Evolutionary conservation across 2,329 filamentous ascomycete species (phyloP).

Genomic region (Fusarium sp.): DNA sequence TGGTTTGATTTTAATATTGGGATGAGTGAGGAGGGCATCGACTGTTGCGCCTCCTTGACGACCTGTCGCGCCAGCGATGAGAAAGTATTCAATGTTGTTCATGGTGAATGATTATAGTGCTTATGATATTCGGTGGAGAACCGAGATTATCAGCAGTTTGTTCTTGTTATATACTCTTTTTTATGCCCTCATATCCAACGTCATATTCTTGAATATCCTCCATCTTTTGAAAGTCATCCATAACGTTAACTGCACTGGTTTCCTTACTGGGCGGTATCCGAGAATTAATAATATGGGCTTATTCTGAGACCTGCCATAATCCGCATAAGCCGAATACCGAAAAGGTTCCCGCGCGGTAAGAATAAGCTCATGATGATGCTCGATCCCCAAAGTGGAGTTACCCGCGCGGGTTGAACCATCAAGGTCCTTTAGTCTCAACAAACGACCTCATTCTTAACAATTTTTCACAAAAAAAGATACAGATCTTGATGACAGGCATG

Average conservation of each 20-base stretch:
- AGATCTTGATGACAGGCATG: not conserved
- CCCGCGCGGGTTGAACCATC: conserved; percentile 5
- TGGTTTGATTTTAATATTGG: conserved; percentile 58
- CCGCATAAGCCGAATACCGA: not conserved
- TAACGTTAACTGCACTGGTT: not conserved
- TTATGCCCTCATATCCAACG: not conserved
- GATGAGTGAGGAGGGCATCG: conserved; percentile 43
- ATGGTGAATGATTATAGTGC: not conserved
- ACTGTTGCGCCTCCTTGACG: conserved; percentile 49
- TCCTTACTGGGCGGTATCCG: not conserved
- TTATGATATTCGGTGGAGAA: not conserved
- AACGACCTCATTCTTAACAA: conserved; percentile 4
- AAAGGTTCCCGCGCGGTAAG: conserved; percentile 2
- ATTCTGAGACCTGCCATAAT: not conserved
- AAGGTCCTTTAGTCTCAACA: not conserved
- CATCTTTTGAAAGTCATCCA: not conserved
- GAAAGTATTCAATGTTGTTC: conserved; percentile 24
- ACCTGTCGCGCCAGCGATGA: conserved; percentile 49
- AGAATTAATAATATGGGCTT: not conserved
- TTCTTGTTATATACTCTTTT: conserved; percentile 4
- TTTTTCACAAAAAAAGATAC: accelerated
- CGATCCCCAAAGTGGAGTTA: not conserved
- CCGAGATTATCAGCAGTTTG: not conserved
- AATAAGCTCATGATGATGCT: conserved; percentile 5
- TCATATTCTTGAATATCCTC: not conserved